Evolutionary conservation across 1,284 basidiomycete genomes (phyloP).

Genomic region (Mrakiaceae sp.): DNA sequence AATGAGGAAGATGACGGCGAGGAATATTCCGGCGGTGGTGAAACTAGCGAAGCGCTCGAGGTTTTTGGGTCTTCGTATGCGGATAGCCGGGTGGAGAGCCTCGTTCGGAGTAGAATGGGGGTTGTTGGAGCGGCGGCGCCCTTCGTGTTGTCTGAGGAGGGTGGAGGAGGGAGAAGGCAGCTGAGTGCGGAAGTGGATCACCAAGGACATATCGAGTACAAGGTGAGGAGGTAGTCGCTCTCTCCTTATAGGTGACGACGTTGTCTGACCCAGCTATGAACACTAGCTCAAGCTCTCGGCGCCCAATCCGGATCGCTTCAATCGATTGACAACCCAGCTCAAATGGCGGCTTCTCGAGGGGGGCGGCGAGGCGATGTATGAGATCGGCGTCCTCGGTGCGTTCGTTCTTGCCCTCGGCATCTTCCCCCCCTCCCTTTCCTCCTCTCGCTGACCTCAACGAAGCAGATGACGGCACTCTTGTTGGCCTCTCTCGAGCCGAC

Average conservation of each 20-base stretch:
- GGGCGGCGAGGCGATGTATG: constrained; percentile 82
- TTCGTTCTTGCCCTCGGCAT: not conserved
- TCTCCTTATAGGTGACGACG: not conserved
- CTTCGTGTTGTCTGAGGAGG: no score
- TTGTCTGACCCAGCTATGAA: not conserved
- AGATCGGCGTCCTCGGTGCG: constrained; percentile 58
- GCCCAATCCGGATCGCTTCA: constrained; percentile 35
- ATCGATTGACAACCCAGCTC: constrained; percentile 71
- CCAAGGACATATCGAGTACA: constrained; percentile 37
- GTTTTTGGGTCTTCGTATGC: no score
- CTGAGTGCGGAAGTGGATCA: constrained; percentile 34
- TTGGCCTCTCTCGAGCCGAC: constrained; percentile 62
- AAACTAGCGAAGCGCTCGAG: no score
- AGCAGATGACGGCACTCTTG: constrained; percentile 69
- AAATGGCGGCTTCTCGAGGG: constrained; percentile 90
- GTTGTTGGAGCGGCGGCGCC: no score
- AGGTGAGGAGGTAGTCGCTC: constrained; percentile 19
- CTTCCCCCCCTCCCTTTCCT: not conserved
- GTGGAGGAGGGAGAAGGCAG: no score
- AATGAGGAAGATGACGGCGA: no score
- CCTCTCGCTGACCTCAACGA: not conserved
- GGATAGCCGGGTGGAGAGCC: no score
- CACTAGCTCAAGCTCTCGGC: constrained; percentile 30
- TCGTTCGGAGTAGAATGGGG: no score
- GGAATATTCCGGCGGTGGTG: no score